Base-by-base conservation (phyloP, 257 asterid genomes). In the Rauvolfia tetraphylla region DNA sequence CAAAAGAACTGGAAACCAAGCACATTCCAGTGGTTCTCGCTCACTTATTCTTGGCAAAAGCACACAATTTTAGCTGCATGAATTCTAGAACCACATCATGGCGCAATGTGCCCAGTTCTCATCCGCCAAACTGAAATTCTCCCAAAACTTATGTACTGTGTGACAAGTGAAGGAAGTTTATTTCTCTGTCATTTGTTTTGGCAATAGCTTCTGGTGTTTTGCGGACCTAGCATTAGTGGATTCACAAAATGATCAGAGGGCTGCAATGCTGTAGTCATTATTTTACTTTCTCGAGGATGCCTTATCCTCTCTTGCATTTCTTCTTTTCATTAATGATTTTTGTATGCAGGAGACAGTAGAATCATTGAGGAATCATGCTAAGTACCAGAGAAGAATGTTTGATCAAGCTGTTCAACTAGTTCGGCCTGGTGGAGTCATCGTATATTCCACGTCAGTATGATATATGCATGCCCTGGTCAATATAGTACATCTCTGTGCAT, bases 321-420 rank as follows among this genome's bases (percentile, higher is more conserved):
- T 58, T 58, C 66, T 58, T 27, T 25, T 9, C 2, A 5, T 22
- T 13, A 11, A 49, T 23, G 9, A 70, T n/a, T n/a, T n/a, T n/a
- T 10, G 59, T 69, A 74, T 81, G 79, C 81, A 95, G 98, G 96
- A 86, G 33, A 92, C 97, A 27, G 57, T 95, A 72, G 96, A 91
- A 68, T 95, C 99, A 66, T 83, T 95, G 71, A 88, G 93, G 83
- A 73, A 84, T 51, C 96, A 95, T 89, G 96, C 96, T 61, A 95
- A 75, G 85, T 95, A 95, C 76, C 99, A 95, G 81, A 92, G 91
- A 75, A 82, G 87, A 84, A 92, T 95, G 99, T 85, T 95, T 81
- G 97, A 95, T 85, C 97, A 92, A 86, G 99, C 99, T 77, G 97
- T 95, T 81, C 98, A 92, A 81, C 96, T 95, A 77, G 98, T 95